Conservation (phyloP, 2,329 filamentous ascomycete genomes). For the Botrytis medusae region DNA sequence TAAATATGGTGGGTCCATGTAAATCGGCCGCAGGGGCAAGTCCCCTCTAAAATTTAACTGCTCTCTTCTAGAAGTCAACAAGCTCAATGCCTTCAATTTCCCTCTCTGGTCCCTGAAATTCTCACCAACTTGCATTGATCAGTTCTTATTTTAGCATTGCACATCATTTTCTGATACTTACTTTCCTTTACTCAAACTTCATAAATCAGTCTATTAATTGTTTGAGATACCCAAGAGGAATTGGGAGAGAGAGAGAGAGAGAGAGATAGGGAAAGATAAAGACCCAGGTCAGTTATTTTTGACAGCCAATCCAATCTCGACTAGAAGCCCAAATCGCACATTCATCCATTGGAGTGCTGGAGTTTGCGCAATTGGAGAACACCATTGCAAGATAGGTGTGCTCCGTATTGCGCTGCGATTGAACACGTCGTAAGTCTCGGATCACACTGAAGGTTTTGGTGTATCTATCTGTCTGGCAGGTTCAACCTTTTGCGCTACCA, state of each 20-base stretch:
- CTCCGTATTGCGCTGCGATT: slow-evolving; percentile 6
- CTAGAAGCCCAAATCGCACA: slow-evolving; percentile 13
- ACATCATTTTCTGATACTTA: slow-evolving; percentile 18
- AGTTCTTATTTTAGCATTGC: slow-evolving; percentile 12
- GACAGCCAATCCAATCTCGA: slow-evolving; percentile 1
- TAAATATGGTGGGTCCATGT: slow-evolving; percentile 10
- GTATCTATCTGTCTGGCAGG: slow-evolving; percentile 4
- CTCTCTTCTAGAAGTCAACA: slow-evolving; percentile 13
- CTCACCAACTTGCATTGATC: slow-evolving; percentile 16
- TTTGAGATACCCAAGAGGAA: slow-evolving; percentile 2
- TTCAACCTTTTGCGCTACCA: slow-evolving; percentile 14
- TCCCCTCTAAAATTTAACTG: slow-evolving; percentile 22
- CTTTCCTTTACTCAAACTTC: slow-evolving; percentile 6
- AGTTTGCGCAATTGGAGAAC: slow-evolving; percentile 5
- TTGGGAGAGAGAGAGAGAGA: neutral
- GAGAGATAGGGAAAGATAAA: slow-evolving; percentile 7
- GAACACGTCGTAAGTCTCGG: slow-evolving; percentile 22
- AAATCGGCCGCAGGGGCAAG: slow-evolving; percentile 22
- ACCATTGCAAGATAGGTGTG: neutral
- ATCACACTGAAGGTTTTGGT: slow-evolving; percentile 15
- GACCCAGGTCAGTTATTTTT: slow-evolving; percentile 13
- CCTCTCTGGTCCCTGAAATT: neutral
- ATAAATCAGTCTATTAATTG: slow-evolving; percentile 8
- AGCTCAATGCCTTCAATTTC: slow-evolving; percentile 21
- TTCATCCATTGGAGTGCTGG: slow-evolving; percentile 4